Evolutionary conservation across 2,329 filamentous ascomycete genomes (phyloP), one percentile per base, ranked within the genome.

Genomic region (Pseudogymnoascus sp.): DNA sequence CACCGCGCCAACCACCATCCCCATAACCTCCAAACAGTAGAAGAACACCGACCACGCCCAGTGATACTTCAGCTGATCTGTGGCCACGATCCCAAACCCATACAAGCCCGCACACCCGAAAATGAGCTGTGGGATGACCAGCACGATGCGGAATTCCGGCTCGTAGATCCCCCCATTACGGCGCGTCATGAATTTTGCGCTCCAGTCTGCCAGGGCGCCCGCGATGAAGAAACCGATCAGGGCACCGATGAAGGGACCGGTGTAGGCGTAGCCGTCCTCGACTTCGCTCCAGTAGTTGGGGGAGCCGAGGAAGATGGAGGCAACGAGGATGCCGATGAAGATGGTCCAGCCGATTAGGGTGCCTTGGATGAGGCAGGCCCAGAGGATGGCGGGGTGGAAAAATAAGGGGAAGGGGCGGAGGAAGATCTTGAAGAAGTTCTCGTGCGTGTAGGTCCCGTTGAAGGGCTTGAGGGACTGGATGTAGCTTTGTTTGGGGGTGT

Each of bases 311-410:
- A 94, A 93, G 66, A 95, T 86, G 63, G 87, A 84, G n/a, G 87
- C 88, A 50, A 95, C 77, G 66, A 94, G 85, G 63, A 94, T 87
- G 61, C 90, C 89, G 66, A 96, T 93, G 70, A 97, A 90, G 14
- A 97, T 90, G 1, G 92, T 96, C 92, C 93, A 97, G 65, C 92
- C 93, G 69, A 97, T 96, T 70, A 96, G 84, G 4, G 89, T 85
- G 14, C 92, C 92, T 79, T 96, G 92, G 58, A 92, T 90, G 3
- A 97, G 78, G 68, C 79, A 80, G 22, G 79, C 80, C 89, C 91
- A 96, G 39, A 95, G 74, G 67, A 97, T 90, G 6, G 89, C 90
- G 0, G 92, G 92, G 71, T 97, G 92, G 6, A 88, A 73, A 67
- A 96, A 87, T 1, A 97, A 81, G 0, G 90, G 90, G 60, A 97